Conservation (phyloP, 257 asterid species). For the Jaltomata sinuosa region DNA sequence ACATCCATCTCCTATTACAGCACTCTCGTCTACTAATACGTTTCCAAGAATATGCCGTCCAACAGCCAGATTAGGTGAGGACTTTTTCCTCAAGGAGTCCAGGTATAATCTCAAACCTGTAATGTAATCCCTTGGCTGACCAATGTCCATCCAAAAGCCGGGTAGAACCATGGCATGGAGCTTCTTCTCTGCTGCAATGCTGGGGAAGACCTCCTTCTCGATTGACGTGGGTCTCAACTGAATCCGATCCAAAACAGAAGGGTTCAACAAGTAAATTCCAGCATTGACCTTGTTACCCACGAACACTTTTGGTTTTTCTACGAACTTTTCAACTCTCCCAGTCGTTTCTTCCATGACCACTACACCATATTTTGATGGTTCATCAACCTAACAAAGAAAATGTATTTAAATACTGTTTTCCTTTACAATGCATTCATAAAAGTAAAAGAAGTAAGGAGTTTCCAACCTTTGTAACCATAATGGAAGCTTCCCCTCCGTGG, state of each 20-base stretch:
- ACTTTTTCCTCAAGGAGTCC: constrained; percentile 54
- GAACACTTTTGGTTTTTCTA: constrained; percentile 82
- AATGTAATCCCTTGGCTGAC: constrained; percentile 88
- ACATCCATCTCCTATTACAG: constrained; percentile 79
- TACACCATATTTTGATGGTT: constrained; percentile 89
- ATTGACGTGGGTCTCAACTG: constrained; percentile 79
- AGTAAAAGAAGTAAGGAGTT: background rate
- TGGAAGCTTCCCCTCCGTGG: constrained; percentile 78
- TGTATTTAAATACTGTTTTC: background rate
- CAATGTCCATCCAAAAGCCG: constrained; percentile 96
- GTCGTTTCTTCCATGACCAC: constrained; percentile 69
- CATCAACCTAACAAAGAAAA: constrained; percentile 55
- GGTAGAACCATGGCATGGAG: constrained; percentile 80
- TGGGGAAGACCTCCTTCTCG: constrained; percentile 83
- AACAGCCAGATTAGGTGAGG: constrained; percentile 49
- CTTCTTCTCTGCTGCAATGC: constrained; percentile 55
- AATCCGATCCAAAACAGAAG: constrained; percentile 68
- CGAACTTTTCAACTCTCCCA: constrained; percentile 82
- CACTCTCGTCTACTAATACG: constrained; percentile 66
- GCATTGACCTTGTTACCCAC: constrained; percentile 95
- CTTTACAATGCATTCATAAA: background rate
- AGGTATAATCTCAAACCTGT: constrained; percentile 68
- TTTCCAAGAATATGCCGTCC: constrained; percentile 65
- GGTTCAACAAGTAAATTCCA: constrained; percentile 74
- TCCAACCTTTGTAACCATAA: constrained; percentile 59